Percentiles rank a stretch among this genome's conserved stretches.
These are phyloP conservation scores for Aspergillaceae sp. DNA, from an alignment of 2,329 filamentous ascomycete species.

Conservation along the genomic window DNA sequence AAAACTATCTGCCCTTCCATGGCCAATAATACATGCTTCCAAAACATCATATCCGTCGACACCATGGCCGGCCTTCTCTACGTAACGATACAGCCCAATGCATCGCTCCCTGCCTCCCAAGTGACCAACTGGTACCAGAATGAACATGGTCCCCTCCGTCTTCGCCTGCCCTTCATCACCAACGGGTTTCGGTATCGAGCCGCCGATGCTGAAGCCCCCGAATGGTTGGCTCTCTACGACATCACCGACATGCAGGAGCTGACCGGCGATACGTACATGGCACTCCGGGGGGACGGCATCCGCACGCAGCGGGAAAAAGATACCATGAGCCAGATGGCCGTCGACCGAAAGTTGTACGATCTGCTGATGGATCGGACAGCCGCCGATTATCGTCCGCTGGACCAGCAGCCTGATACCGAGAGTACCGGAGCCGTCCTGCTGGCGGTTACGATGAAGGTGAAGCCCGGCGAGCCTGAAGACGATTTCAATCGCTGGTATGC, in stretches of 20 bases:
- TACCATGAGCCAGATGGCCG: conserved; percentile 57
- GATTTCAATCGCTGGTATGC: conserved; percentile 61
- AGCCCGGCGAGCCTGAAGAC: conserved; percentile 37
- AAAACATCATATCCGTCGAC: not conserved
- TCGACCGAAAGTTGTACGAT: conserved; percentile 65
- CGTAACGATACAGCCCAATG: conserved; percentile 75
- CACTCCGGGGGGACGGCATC: conserved; percentile 37
- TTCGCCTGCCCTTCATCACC: conserved; percentile 63
- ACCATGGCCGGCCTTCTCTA: conserved; percentile 60
- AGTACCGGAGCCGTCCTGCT: conserved; percentile 54
- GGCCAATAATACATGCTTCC: not conserved
- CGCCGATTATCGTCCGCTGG: conserved; percentile 50
- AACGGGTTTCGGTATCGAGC: conserved; percentile 75
- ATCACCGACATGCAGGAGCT: conserved; percentile 65
- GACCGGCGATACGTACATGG: conserved; percentile 56
- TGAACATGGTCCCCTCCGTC: conserved; percentile 74
- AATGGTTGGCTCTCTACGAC: conserved; percentile 76
- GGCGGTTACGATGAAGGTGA: conserved; percentile 53
- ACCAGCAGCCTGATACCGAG: conserved; percentile 52
- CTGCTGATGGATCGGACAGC: conserved; percentile 50
- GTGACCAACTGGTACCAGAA: conserved; percentile 96
- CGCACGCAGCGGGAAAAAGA: conserved; percentile 53
- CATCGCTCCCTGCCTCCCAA: conserved; percentile 54
- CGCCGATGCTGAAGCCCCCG: conserved; percentile 52
- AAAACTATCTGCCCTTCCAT: too few relatives aligned